phyloP scores from a whole-genome alignment of 2,329 filamentous ascomycete species.

The Juglanconis oblonga region DNA sequence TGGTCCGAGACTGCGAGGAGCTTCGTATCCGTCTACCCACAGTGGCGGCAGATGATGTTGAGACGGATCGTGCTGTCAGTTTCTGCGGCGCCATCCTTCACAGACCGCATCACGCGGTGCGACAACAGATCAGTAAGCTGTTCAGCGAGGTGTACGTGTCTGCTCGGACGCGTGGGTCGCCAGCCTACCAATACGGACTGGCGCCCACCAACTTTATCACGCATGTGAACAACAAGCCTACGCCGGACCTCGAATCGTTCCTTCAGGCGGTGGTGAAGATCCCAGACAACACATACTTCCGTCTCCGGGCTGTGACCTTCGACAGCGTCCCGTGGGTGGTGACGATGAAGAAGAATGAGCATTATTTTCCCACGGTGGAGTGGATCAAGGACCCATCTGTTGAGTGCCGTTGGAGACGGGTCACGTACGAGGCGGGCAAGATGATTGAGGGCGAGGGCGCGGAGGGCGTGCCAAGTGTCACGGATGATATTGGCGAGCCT shows the following conservation, averaged over 20 bases:
- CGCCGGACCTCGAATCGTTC: slow-evolving; percentile 78
- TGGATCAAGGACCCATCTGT: slow-evolving; percentile 50
- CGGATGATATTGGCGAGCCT: slow-evolving; percentile 16
- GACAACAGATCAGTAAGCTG: slow-evolving; percentile 94
- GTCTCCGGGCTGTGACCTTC: slow-evolving; percentile 94
- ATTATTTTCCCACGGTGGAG: slow-evolving; percentile 78
- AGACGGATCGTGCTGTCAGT: slow-evolving; percentile 86
- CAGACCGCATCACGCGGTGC: slow-evolving; percentile 89
- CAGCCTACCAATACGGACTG: slow-evolving; percentile 84
- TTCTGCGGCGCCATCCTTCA: slow-evolving; percentile 96
- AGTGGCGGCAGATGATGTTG: slow-evolving; percentile 82
- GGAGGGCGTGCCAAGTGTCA: slow-evolving; percentile 14
- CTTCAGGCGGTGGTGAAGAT: slow-evolving; percentile 80
- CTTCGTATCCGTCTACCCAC: slow-evolving; percentile 76
- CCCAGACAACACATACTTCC: slow-evolving; percentile 96
- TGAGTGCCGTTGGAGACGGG: slow-evolving; percentile 16
- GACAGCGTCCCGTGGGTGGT: slow-evolving; percentile 99
- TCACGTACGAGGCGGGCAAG: slow-evolving; percentile 19
- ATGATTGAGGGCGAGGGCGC: slow-evolving; percentile 18
- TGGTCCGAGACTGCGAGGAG: slow-evolving; percentile 82
- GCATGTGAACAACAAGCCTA: slow-evolving; percentile 85
- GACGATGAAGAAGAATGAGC: slow-evolving; percentile 99
- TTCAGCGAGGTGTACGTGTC: slow-evolving; percentile 97
- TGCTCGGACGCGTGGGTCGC: slow-evolving; percentile 77
- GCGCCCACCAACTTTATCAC: slow-evolving; percentile 97